Base-by-base conservation (phyloP, 768 basidiomycete species). In the Pulveroboletus sp. region DNA sequence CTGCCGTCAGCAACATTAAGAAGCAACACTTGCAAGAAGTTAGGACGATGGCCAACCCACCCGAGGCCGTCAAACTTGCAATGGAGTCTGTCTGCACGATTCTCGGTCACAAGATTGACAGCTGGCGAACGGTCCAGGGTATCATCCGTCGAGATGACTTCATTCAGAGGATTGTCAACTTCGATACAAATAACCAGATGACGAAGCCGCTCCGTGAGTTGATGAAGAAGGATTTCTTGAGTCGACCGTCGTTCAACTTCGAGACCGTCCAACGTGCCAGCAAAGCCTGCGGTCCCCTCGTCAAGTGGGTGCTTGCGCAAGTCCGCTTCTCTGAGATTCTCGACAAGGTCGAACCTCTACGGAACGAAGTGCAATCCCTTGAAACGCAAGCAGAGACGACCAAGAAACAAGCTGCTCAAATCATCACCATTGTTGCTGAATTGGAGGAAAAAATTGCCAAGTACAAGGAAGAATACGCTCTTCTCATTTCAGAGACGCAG, bases 71-170 rank as follows among this genome's bases (percentile, higher is more conserved):
- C 57, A 98, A 98, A 68, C 70, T 95, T 38, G 92, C 97, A 14
- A 98, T 98, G 94, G 97, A 98, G 63, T 97, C 94, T 2, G 95
- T 97, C 34, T 98, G 97, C 68, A 94, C 90, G 13, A 77, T 97
- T 39, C 83, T 99, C 19, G 97, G 97, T 7, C 91, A 97, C 72
- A 92, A 93, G 69, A 90, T 98, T 60, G 97, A 99, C 61, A 85
- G 84, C 64, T 99, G 97, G 97, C 85, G 91, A 52, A 82, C 94
- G 2, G 93, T 99, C 8, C 94, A 97, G 67, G 84, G 85, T 51
- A 90, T 97, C 69, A 93, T 98, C 57, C 90, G 97, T 49, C 82
- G 92, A 27, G 97, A 98, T 53, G 92, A 97, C 67, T 99, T 99
- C 72, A 98, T 97, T 62, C 82, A 88, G 50, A 80, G 90, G 45